Conservation (phyloP, 164 flowering plant genomes). For the Echeveria elegans region DNA sequence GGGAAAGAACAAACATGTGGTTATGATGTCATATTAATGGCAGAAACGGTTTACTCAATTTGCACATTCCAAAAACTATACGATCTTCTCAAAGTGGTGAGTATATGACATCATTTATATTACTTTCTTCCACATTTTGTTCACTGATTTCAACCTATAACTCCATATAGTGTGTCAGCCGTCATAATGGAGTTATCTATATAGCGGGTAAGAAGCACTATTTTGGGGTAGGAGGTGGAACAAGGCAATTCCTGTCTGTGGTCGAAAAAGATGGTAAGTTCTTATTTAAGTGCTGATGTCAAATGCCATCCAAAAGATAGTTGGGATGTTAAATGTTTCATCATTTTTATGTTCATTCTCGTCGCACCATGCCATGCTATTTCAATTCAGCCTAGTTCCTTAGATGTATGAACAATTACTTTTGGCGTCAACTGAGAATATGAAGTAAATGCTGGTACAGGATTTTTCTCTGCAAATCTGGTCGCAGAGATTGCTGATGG, state of each 20-base stretch:
- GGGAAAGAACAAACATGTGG: constrained; percentile 24
- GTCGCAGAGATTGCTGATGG: constrained; percentile 84
- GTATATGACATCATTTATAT: neutral
- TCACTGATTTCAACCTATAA: constrained; percentile 9
- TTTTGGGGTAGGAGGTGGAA: constrained; percentile 97
- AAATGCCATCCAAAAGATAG: neutral
- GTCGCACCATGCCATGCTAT: neutral
- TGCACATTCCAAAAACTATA: constrained; percentile 55
- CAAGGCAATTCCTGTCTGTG: constrained; percentile 60
- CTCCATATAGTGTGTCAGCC: constrained; percentile 47
- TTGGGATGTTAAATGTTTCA: neutral
- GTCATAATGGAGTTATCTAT: constrained; percentile 67
- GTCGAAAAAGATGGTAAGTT: constrained; percentile 82
- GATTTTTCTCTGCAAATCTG: constrained; percentile 40
- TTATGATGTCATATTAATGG: constrained; percentile 89
- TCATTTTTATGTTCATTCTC: neutral
- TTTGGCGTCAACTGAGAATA: too few relatives aligned
- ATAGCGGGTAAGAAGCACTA: constrained; percentile 92
- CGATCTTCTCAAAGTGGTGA: constrained; percentile 72
- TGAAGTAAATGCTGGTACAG: constrained; percentile 27
- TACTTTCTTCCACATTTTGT: constrained; percentile 4
- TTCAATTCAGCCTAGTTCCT: neutral
- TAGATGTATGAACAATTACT: too few relatives aligned
- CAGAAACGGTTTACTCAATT: constrained; percentile 89
- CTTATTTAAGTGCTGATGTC: neutral